Evolutionary conservation across 805 yeast genomes (phyloP).

Genomic region (Metschnikowia lochheadii): DNA sequence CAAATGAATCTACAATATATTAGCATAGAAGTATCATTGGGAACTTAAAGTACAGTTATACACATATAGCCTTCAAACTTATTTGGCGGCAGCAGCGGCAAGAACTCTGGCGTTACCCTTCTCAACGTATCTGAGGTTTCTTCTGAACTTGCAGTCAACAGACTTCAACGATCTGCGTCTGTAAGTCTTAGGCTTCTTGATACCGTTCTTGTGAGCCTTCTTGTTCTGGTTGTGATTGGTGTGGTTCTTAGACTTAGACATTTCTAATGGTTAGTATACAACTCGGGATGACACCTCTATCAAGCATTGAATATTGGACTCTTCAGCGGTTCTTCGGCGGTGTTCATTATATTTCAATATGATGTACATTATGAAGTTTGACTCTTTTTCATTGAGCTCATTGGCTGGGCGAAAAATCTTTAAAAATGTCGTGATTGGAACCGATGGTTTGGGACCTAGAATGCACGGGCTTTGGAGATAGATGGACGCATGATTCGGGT

Average conservation of each 20-base stretch:
- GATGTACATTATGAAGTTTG: not conserved
- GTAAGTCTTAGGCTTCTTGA: conserved; percentile 98
- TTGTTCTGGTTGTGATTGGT: conserved; percentile 99
- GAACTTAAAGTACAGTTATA: conserved; percentile 13
- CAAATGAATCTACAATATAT: not conserved
- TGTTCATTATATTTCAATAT: not conserved
- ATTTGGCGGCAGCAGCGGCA: conserved; percentile 41
- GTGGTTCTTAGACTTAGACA: conserved; percentile 99
- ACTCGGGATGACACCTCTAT: not conserved
- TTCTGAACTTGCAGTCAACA: conserved; percentile 98
- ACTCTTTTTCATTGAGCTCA: not conserved
- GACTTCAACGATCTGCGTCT: conserved; percentile 98
- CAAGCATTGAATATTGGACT: conserved; percentile 14
- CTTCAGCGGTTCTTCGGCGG: not conserved
- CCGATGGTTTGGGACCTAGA: too few relatives aligned
- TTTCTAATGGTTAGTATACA: conserved; percentile 43
- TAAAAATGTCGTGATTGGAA: too few relatives aligned
- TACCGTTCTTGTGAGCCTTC: conserved; percentile 99
- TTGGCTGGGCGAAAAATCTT: too few relatives aligned
- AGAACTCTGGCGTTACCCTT: conserved; percentile 96
- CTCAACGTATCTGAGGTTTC: conserved; percentile 99
- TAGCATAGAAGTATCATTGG: conserved; percentile 14
- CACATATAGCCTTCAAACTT: conserved; percentile 5
- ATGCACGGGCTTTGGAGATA: conserved; percentile 68
- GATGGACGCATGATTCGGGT: conserved; percentile 99